A percentile compares a stretch with the other conserved stretches of the same genome.
These are phyloP conservation scores for Lipomyces yamanashiensis DNA, from an alignment of 805 yeast genomes.

Conservation along the genomic window DNA sequence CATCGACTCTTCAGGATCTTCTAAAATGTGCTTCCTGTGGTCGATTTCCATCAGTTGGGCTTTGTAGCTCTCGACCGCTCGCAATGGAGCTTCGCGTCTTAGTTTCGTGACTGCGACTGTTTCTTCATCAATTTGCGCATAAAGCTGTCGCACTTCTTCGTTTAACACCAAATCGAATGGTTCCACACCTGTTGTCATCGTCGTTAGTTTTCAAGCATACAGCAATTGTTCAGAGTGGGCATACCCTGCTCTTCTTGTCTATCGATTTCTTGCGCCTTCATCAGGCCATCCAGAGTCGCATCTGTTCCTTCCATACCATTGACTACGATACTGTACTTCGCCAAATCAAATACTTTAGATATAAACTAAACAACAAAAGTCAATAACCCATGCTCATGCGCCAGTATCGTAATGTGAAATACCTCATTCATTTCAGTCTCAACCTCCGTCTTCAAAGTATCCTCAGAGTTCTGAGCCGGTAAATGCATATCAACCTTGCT, in stretches of 20 bases:
- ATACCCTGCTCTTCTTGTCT: constrained; percentile 37
- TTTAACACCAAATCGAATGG: constrained; percentile 72
- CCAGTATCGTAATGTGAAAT: background rate
- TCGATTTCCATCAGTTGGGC: constrained; percentile 43
- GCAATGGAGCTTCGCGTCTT: constrained; percentile 49
- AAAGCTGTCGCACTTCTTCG: constrained; percentile 56
- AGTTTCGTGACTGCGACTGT: constrained; percentile 61
- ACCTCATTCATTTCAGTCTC: constrained; percentile 49
- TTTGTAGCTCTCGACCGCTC: constrained; percentile 45
- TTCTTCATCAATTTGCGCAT: constrained; percentile 49
- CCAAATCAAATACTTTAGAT: constrained; percentile 58
- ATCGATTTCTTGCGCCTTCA: constrained; percentile 39
- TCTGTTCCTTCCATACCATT: constrained; percentile 54
- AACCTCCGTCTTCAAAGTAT: constrained; percentile 53
- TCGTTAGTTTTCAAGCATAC: constrained; percentile 2
- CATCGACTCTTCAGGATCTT: constrained; percentile 1
- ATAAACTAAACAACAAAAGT: constrained; percentile 44
- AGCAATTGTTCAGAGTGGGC: background rate
- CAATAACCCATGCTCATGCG: background rate
- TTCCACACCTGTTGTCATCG: constrained; percentile 52
- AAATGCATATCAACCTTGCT: constrained; percentile 55
- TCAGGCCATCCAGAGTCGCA: constrained; percentile 40
- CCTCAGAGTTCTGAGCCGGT: constrained; percentile 43
- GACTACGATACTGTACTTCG: constrained; percentile 57
- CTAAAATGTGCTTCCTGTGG: background rate